Percentiles rank a stretch among this genome's conserved stretches.
These are phyloP conservation scores for Phytophthora fragariae DNA, from an alignment of 352 stramenopile species.

Conservation along the genomic window DNA sequence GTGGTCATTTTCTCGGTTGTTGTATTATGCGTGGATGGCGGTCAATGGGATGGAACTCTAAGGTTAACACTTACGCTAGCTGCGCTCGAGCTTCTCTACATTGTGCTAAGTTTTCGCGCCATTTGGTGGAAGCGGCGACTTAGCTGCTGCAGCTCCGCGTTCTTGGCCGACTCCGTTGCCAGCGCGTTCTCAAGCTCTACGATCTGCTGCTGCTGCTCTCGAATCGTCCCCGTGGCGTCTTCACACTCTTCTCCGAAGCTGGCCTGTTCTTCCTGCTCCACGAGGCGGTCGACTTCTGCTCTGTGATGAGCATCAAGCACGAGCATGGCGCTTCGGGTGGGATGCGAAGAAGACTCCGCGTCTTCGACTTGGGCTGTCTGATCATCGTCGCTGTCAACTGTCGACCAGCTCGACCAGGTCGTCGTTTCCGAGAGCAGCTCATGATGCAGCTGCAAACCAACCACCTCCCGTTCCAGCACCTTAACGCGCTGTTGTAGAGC, in stretches of 20 bases:
- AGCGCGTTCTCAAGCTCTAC: conserved; percentile 22
- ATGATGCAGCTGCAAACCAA: conserved; percentile 20
- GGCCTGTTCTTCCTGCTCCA: background rate
- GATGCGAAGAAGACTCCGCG: background rate
- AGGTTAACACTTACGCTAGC: background rate
- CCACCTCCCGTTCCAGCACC: conserved; percentile 31
- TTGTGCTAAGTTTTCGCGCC: conserved; percentile 12
- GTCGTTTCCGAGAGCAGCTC: conserved; percentile 15
- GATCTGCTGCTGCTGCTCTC: conserved; percentile 23
- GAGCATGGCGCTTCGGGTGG: background rate
- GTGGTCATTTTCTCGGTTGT: background rate
- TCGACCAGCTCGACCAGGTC: background rate
- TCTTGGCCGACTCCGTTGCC: conserved; percentile 9
- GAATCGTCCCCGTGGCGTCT: conserved; percentile 1
- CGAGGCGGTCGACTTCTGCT: conserved; percentile 8
- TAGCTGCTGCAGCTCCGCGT: conserved; percentile 17
- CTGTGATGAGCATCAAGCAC: background rate
- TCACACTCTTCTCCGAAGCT: background rate
- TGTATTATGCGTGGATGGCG: conserved; percentile 13
- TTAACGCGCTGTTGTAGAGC: conserved; percentile 31
- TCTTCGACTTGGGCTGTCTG: background rate
- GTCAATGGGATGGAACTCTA: background rate
- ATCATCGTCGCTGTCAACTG: conserved; percentile 2
- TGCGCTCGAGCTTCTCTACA: background rate
- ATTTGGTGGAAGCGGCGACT: conserved; percentile 15